Percentiles rank a stretch among this genome's conserved stretches.
Conservation (phyloP, 1,139 yeast species). For the Ogataea hybrid region DNA sequence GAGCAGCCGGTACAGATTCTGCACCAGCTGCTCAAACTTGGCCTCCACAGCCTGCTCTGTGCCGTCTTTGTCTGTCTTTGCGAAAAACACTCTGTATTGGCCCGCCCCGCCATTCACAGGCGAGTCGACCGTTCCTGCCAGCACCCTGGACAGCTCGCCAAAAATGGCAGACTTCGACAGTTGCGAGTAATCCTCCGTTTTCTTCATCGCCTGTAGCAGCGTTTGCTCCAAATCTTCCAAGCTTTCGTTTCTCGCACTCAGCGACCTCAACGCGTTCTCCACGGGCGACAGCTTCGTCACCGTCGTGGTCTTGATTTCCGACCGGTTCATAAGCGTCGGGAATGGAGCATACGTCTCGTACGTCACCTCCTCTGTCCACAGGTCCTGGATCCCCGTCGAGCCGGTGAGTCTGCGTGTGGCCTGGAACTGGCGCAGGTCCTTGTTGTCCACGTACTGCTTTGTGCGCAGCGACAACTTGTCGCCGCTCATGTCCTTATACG, state of each 20-base stretch:
- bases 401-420: constrained; percentile 75
- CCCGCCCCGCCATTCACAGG: constrained; percentile 94
- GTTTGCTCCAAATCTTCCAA: constrained; percentile 65
- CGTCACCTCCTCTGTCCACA: constrained; percentile 88
- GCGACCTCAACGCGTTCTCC: constrained; percentile 73
- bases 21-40: constrained; percentile 70
- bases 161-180: constrained; percentile 44
- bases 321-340: constrained; percentile 87
- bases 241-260: constrained; percentile 69
- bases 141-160: constrained; percentile 69
- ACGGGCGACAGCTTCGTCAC: constrained; percentile 75
- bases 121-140: constrained; percentile 87
- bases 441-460: constrained; percentile 67
- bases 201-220: constrained; percentile 50
- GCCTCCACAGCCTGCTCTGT: constrained; percentile 49
- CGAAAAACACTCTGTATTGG: constrained; percentile 71
- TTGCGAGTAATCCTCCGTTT: constrained; percentile 36
- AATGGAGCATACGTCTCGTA: constrained; percentile 74
- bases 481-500: constrained; percentile 54
- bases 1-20: constrained; percentile 64
- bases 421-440: constrained; percentile 68
- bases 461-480: constrained; percentile 47
- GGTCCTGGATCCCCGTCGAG: constrained; percentile 65
- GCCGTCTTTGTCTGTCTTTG: constrained; percentile 33
- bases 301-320: constrained; percentile 59